Percentiles rank a stretch among this genome's conserved stretches.
Conservation (phyloP, 371 early-diverging fungal species). For the Circinella umbellata region DNA sequence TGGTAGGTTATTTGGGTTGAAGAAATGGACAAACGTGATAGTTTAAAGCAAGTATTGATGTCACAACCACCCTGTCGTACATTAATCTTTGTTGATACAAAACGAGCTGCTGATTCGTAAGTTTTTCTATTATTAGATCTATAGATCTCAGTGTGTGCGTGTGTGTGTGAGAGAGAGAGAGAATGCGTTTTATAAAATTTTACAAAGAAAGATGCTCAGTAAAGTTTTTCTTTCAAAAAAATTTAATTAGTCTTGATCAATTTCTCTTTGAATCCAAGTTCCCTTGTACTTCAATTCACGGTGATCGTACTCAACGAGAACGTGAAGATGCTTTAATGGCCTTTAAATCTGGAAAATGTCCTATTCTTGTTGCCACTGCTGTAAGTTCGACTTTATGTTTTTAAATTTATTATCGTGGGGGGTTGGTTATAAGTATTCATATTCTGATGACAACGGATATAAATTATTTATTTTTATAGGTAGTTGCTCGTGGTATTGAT, state of each 20-base stretch:
- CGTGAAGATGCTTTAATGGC: slow-evolving; percentile 79
- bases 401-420: no score
- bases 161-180: background rate
- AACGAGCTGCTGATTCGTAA: slow-evolving; percentile 75
- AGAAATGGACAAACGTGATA: slow-evolving; percentile 54
- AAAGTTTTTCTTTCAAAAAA: background rate
- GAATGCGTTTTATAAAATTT: no score
- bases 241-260: slow-evolving; percentile 60
- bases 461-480: no score
- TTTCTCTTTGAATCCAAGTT: slow-evolving; percentile 68
- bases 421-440: no score
- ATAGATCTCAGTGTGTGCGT: background rate
- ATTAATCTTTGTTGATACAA: slow-evolving; percentile 85
- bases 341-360: slow-evolving; percentile 78
- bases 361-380: slow-evolving; percentile 91
- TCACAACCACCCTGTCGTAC: slow-evolving; percentile 61
- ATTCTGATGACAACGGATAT: no score
- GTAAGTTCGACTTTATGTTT: slow-evolving; percentile 19
- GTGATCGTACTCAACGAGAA: slow-evolving; percentile 80
- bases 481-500: slow-evolving; percentile 93
- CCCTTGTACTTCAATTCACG: slow-evolving; percentile 75
- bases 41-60: slow-evolving; percentile 31
- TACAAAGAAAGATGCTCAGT: background rate
- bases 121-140: background rate
- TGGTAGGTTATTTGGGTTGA: slow-evolving; percentile 41